Percentiles rank a stretch among this genome's conserved stretches.
These are phyloP conservation scores for Prunus yedoensis DNA, from an alignment of 331 rosid species.

Conservation along the genomic window DNA sequence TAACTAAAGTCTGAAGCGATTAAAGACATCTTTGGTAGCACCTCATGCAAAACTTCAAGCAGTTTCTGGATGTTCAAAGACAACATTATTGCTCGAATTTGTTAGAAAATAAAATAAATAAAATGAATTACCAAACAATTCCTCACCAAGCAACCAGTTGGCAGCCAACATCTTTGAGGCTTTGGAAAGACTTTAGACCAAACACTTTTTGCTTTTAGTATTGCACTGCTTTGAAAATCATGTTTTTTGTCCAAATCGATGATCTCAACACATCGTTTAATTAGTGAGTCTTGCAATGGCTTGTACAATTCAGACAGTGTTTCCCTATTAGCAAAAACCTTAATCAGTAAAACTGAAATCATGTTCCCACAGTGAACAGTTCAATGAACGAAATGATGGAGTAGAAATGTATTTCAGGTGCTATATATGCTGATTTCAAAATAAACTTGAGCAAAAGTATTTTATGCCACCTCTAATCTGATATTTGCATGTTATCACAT, in stretches of 20 bases:
- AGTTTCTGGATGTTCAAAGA: conserved; percentile 59
- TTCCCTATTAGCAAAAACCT: conserved; percentile 41
- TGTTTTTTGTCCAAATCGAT: conserved; percentile 49
- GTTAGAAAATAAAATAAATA: conserved; percentile 6
- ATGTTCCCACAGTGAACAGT: background rate
- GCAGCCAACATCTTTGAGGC: conserved; percentile 91
- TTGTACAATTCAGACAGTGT: conserved; percentile 57
- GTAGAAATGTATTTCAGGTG: conserved; percentile 1
- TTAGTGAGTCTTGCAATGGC: conserved; percentile 77
- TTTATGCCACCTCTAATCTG: background rate
- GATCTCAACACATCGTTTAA: conserved; percentile 70
- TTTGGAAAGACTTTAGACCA: conserved; percentile 85
- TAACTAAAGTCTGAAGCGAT: conserved; percentile 93
- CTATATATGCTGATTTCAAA: background rate
- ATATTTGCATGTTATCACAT: background rate
- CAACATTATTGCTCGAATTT: conserved; percentile 23
- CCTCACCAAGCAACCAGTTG: conserved; percentile 94
- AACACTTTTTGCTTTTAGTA: conserved; percentile 50
- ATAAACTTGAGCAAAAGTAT: background rate
- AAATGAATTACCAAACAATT: conserved; percentile 21
- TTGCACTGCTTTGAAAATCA: conserved; percentile 36
- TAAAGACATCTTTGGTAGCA: conserved; percentile 94
- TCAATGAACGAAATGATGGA: background rate
- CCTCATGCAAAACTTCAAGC: conserved; percentile 74
- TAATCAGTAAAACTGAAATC: conserved; percentile 19